Evolutionary conservation across 2,329 filamentous ascomycete genomes (phyloP).

Genomic region (Trichophyton verrucosum): DNA sequence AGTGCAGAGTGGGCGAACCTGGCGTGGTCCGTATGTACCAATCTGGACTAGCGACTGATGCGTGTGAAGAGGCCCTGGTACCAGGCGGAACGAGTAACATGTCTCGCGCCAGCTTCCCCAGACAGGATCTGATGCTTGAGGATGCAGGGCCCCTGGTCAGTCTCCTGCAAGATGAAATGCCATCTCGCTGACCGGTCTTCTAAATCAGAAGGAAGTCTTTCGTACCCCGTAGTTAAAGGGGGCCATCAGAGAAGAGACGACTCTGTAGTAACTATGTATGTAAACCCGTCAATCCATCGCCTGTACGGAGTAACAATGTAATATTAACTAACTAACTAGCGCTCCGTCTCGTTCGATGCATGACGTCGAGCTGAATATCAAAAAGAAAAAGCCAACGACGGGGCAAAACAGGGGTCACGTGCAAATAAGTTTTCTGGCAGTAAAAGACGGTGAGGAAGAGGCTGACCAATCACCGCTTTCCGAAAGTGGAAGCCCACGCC

Average conservation of each 20-base stretch:
- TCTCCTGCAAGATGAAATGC: neutral
- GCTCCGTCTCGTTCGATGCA: neutral
- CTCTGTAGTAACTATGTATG: too few species aligned
- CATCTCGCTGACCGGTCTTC: neutral
- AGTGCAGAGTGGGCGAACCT: neutral
- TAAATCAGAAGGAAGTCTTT: too few species aligned
- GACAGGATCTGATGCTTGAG: neutral
- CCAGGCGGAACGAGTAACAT: neutral
- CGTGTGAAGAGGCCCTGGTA: neutral
- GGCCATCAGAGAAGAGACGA: too few species aligned
- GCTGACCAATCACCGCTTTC: constrained; percentile 2
- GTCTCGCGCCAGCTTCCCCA: constrained; percentile 4
- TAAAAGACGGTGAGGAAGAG: constrained; percentile 11
- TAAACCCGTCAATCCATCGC: too few species aligned
- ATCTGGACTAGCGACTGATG: too few species aligned
- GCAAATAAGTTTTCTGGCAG: neutral
- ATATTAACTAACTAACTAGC: neutral
- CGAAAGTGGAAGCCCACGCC: neutral
- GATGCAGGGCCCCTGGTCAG: neutral
- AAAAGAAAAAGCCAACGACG: too few species aligned
- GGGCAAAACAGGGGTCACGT: neutral
- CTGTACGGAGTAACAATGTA: too few species aligned
- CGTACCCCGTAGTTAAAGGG: too few species aligned
- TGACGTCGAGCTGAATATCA: neutral
- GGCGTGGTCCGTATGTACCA: neutral